Evolutionary conservation across 106 monocot genomes (phyloP).

Genomic region (Allium fistulosum): DNA sequence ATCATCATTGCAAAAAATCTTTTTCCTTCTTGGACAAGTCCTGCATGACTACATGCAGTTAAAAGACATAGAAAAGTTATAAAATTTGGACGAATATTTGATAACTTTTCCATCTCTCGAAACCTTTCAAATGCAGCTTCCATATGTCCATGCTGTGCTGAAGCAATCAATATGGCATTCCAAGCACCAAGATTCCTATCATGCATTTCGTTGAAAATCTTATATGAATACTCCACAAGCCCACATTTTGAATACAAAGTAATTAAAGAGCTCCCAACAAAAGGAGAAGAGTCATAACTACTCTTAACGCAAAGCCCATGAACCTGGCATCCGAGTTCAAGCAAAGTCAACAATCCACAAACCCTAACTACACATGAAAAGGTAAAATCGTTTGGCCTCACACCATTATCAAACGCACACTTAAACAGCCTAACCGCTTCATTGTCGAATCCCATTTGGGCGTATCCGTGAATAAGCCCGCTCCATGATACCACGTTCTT

Average conservation of each 20-base stretch:
- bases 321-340: constrained; percentile 44
- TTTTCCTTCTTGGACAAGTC: constrained; percentile 51
- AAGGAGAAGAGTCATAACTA: constrained; percentile 39
- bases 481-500: constrained; percentile 67
- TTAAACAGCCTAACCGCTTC: constrained; percentile 39
- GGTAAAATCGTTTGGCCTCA: constrained; percentile 46
- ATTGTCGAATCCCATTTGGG: constrained; percentile 21
- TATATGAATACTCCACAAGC: constrained; percentile 35
- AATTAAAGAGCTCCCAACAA: constrained; percentile 59
- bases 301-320: constrained; percentile 42
- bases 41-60: constrained; percentile 68
- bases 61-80: constrained; percentile 73
- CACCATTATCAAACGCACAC: constrained; percentile 16
- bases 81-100: constrained; percentile 39
- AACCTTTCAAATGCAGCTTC: constrained; percentile 29
- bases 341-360: constrained; percentile 38
- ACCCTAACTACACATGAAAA: constrained; percentile 44
- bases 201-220: constrained; percentile 45
- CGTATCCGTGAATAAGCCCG: constrained; percentile 53
- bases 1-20: constrained; percentile 41
- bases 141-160: constrained; percentile 61
- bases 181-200: constrained; percentile 55
- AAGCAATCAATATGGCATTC: constrained; percentile 56
- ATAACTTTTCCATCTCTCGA: constrained; percentile 19
- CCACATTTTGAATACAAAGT: constrained; percentile 72